Evolutionary conservation across 2,329 filamentous ascomycete species (phyloP).

Genomic region (Neophaeococcomyces mojaviensis): DNA sequence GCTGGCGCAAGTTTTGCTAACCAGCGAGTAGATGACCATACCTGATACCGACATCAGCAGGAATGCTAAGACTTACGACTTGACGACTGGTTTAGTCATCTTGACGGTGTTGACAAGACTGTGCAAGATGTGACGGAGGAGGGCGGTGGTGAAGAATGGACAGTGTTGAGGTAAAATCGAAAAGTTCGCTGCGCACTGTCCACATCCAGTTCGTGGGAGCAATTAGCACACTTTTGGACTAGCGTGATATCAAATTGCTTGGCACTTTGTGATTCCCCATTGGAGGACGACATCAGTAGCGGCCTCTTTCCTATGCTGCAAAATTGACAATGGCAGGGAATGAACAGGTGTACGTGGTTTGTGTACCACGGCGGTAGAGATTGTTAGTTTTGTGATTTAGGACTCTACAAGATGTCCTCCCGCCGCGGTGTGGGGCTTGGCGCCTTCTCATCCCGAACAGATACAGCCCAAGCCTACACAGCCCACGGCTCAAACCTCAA

Average conservation of each 20-base stretch:
- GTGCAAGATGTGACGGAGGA: conserved; percentile 31
- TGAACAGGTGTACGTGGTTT: no score
- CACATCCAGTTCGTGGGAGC: no score
- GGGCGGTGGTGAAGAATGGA: conserved; percentile 26
- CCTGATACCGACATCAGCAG: conserved; percentile 47
- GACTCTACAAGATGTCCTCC: conserved; percentile 40
- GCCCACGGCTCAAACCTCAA: conserved; percentile 83
- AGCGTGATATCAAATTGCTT: no score
- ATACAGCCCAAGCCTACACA: conserved; percentile 83
- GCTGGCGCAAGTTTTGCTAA: conserved; percentile 57
- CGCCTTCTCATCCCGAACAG: conserved; percentile 76
- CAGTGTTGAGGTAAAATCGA: neutral
- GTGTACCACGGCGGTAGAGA: no score
- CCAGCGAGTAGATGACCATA: conserved; percentile 83
- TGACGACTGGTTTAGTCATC: conserved; percentile 44
- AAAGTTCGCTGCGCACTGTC: conserved; percentile 12
- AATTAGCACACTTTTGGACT: no score
- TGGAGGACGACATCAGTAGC: no score
- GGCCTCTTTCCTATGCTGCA: no score
- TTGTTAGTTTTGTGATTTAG: no score
- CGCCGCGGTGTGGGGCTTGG: conserved; percentile 72
- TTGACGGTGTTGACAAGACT: conserved; percentile 35
- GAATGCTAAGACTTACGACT: conserved; percentile 53
- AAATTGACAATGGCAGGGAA: no score
- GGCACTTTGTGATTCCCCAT: no score